Percentiles rank a stretch among this genome's conserved stretches.
Conservation (phyloP, 805 yeast genomes). For the Schwanniomyces pseudopolymorphus region DNA sequence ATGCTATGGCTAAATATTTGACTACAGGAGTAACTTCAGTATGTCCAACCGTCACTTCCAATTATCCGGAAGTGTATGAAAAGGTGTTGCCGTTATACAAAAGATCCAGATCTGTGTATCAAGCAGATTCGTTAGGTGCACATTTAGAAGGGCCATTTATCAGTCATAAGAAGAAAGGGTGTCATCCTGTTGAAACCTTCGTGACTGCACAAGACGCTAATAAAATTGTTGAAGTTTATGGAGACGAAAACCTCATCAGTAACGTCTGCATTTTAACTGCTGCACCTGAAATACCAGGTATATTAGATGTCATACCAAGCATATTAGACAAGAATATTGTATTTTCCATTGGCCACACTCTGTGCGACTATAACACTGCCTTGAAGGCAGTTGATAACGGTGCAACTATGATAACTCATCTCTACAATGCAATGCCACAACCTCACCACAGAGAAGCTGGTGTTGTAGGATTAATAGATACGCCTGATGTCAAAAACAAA, state of each 20-base stretch:
- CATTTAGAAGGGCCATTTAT: constrained; percentile 63
- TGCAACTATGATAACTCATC: constrained; percentile 59
- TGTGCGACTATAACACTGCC: constrained; percentile 37
- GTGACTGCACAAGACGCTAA: constrained; percentile 34
- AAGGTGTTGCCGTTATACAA: constrained; percentile 46
- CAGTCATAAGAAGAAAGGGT: constrained; percentile 47
- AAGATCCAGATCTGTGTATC: constrained; percentile 27
- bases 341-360: constrained; percentile 50
- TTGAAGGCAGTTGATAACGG: constrained; percentile 49
- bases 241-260: constrained; percentile 30
- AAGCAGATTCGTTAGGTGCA: constrained; percentile 53
- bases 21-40: constrained; percentile 53
- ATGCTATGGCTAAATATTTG: constrained; percentile 46
- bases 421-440: constrained; percentile 63
- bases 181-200: constrained; percentile 49
- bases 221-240: constrained; percentile 35
- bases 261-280: constrained; percentile 47
- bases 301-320: constrained; percentile 41
- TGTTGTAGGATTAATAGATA: constrained; percentile 47
- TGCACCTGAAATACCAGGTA: constrained; percentile 53
- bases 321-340: constrained; percentile 32
- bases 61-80: constrained; percentile 47
- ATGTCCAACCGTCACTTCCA: constrained; percentile 59
- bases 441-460: constrained; percentile 62
- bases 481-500: constrained; percentile 22